Evolutionary conservation across 768 basidiomycete genomes (phyloP), one percentile per base, ranked within the genome.

Genomic region (Agrocybe chaxingu): DNA sequence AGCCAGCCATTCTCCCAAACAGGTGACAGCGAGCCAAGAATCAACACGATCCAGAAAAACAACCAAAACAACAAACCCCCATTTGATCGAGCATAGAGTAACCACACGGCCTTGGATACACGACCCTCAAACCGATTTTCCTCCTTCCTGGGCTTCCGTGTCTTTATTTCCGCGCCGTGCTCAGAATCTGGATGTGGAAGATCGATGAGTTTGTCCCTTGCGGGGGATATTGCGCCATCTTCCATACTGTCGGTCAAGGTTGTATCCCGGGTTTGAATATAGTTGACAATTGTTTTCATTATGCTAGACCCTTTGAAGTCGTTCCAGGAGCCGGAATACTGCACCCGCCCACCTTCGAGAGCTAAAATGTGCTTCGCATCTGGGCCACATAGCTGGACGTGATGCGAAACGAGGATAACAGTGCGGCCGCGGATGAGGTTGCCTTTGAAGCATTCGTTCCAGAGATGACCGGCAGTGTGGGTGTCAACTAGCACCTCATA

Each of bases 341-440:
- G 70, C 10, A 94, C 77, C n/a, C 81, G 80, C 30, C 90, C 91
- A 59, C 89, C 85, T 58, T 92, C 89, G 29, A 93, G 74, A 10
- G 87, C 84, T 35, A 96, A 88, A 56, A 98, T 76, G 65, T 92
- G 94, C 19, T 69, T 72, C 1, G 95, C 92, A 30, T 81, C 87
- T 1, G 89, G 82, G 2, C 83, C 78, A 60, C 91, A 93, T 3
- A 98, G 76, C 61, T 93, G 89, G 32, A 97, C 89, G 61, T 96
- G 93, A 62, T 99, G 96, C 2, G 95, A 97, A 45, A 98, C 96
- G 10, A 99, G 78, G 52, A 98, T 82, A 54, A 95, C 73, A 0
- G 97, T 98, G 34, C 95, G 80, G 19, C 82, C 85, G 45, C 72
- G 69, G 76, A 94, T 82, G 33, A 98, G 75, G 13, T 87, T 82